Conservation (phyloP, 2,329 filamentous ascomycete genomes). For the Bipolaris sorokiniana region DNA sequence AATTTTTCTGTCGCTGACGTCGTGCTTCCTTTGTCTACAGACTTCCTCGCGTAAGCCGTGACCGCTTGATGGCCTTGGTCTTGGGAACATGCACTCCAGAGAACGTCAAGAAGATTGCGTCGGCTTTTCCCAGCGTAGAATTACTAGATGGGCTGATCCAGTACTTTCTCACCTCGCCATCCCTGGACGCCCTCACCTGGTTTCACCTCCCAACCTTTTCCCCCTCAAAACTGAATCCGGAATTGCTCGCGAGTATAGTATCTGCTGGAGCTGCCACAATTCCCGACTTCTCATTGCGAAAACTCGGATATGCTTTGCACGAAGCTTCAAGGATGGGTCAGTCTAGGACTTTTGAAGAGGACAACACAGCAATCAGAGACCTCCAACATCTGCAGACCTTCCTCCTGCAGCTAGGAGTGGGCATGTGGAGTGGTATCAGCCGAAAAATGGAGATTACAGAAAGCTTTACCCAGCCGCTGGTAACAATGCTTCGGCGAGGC, state of each 20-base stretch:
- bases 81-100: constrained; percentile 63
- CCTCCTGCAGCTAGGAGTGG: constrained; percentile 59
- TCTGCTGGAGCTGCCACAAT: constrained; percentile 67
- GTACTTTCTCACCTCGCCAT: constrained; percentile 64
- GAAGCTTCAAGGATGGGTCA: constrained; percentile 54
- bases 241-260: constrained; percentile 65
- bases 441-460: constrained; percentile 66
- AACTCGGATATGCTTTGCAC: constrained; percentile 63
- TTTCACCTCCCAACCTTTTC: constrained; percentile 67
- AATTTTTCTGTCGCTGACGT: background rate
- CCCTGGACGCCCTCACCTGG: constrained; percentile 64
- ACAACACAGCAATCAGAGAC: constrained; percentile 59
- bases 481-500: constrained; percentile 64
- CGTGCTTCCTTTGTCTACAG: background rate
- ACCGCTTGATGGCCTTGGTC: constrained; percentile 69
- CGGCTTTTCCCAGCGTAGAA: constrained; percentile 67
- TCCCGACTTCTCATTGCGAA: constrained; percentile 62
- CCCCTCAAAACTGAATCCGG: constrained; percentile 62
- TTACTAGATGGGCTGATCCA: constrained; percentile 67
- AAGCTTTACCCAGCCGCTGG: constrained; percentile 61
- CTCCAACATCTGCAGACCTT: constrained; percentile 60
- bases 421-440: constrained; percentile 65
- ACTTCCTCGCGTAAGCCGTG: constrained; percentile 53
- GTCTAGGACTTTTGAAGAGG: constrained; percentile 54
- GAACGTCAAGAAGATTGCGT: constrained; percentile 59